These are phyloP conservation scores for Quercus glauca DNA, from an alignment of 306 rosid genomes.

Conservation along the genomic window DNA sequence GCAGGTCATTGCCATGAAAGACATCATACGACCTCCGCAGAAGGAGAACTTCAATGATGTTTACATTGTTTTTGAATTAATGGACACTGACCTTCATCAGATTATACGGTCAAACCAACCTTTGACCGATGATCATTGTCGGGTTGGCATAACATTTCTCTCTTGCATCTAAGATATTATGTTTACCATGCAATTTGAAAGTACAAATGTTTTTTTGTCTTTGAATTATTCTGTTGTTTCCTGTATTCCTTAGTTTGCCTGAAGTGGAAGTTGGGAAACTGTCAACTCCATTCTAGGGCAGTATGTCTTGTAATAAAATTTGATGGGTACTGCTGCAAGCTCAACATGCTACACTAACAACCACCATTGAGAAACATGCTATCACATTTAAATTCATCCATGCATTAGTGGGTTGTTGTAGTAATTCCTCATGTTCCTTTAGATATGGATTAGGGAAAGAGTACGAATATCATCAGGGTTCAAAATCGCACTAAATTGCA, in stretches of 20 bases:
- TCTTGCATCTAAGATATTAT: conserved; percentile 19
- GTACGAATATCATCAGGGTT: neutral
- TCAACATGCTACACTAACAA: neutral
- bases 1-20: conserved; percentile 81
- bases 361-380: neutral
- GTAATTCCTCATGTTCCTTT: neutral
- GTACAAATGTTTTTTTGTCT: neutral
- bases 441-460: neutral
- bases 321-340: neutral
- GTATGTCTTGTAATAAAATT: neutral
- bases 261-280: neutral
- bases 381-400: neutral
- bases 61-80: conserved; percentile 74
- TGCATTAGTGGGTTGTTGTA: neutral
- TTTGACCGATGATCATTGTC: conserved; percentile 92
- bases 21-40: conserved; percentile 86
- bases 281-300: neutral
- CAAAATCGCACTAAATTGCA: neutral
- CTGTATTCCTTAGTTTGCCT: neutral
- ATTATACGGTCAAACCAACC: conserved; percentile 83
- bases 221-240: neutral
- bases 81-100: conserved; percentile 97
- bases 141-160: conserved; percentile 52
- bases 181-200: neutral
- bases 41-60: conserved; percentile 91